Conservation (phyloP, 306 rosid genomes). For the Prosopis cineraria region DNA sequence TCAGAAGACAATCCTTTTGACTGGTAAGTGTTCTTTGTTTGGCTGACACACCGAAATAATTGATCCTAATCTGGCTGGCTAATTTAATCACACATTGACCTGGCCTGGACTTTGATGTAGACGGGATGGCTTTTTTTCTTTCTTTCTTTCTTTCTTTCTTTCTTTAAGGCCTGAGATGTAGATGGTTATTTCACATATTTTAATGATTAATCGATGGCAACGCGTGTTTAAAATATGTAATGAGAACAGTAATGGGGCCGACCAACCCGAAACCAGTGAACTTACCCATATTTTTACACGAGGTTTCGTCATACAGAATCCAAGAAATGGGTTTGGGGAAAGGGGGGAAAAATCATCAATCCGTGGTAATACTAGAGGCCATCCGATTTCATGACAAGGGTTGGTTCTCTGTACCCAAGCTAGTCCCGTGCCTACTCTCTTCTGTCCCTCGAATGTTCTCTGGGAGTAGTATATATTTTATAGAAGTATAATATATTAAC, state of each 20-base stretch:
- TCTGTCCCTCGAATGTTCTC: background rate
- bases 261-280: background rate
- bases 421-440: background rate
- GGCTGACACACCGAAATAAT: background rate
- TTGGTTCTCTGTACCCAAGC: background rate
- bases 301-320: background rate
- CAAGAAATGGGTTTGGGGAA: background rate
- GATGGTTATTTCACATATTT: background rate
- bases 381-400: background rate
- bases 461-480: no score
- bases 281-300: background rate
- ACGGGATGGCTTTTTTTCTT: background rate
- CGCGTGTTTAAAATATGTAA: background rate
- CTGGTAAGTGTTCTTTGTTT: background rate
- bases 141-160: no score
- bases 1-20: background rate
- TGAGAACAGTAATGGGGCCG: background rate
- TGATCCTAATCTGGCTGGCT: background rate
- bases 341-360: background rate
- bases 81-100: background rate
- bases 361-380: background rate
- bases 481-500: background rate
- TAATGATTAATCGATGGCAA: background rate
- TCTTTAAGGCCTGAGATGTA: background rate
- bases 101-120: background rate